phyloP scores from a whole-genome alignment of 2,329 filamentous ascomycete genomes.

The Coniochaeta prunicola region DNA sequence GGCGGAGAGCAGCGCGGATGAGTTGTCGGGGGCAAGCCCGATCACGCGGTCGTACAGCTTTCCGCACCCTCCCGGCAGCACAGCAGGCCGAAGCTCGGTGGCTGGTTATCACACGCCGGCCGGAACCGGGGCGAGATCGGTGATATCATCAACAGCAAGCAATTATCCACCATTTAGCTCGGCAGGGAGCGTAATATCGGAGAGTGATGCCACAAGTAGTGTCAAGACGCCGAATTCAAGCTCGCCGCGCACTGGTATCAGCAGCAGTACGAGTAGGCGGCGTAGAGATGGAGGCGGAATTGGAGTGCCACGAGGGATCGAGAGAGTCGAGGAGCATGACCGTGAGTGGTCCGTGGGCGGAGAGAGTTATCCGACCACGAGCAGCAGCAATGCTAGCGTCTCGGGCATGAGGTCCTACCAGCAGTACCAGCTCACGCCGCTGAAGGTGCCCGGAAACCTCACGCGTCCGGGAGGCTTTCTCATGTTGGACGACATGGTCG shows the following conservation, averaged over 20 bases:
- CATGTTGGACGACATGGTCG: constrained; percentile 16
- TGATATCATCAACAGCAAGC: constrained; percentile 9
- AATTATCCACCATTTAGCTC: constrained; percentile 18
- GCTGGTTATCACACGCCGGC: constrained; percentile 12
- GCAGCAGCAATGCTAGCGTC: neutral
- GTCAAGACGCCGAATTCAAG: constrained; percentile 14
- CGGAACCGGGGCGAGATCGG: constrained; percentile 13
- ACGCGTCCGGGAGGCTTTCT: constrained; percentile 14
- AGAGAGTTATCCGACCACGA: constrained; percentile 6
- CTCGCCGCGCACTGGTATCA: constrained; percentile 3
- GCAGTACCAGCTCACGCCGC: constrained; percentile 9
- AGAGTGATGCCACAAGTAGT: constrained; percentile 19
- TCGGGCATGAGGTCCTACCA: neutral
- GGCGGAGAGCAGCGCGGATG: constrained; percentile 16
- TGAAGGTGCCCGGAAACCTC: constrained; percentile 4
- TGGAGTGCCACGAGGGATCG: constrained; percentile 6
- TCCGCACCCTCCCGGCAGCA: constrained; percentile 13
- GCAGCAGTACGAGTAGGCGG: constrained; percentile 8
- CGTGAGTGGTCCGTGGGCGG: constrained; percentile 13
- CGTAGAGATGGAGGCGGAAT: neutral
- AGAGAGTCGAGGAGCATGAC: constrained; percentile 16
- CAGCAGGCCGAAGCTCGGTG: constrained; percentile 11
- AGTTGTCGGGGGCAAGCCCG: constrained; percentile 17
- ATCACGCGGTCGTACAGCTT: constrained; percentile 15
- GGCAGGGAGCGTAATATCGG: constrained; percentile 19